Evolutionary conservation across 495 filamentous ascomycete species (phyloP).

Genomic region (Penicillium verhagenii): DNA sequence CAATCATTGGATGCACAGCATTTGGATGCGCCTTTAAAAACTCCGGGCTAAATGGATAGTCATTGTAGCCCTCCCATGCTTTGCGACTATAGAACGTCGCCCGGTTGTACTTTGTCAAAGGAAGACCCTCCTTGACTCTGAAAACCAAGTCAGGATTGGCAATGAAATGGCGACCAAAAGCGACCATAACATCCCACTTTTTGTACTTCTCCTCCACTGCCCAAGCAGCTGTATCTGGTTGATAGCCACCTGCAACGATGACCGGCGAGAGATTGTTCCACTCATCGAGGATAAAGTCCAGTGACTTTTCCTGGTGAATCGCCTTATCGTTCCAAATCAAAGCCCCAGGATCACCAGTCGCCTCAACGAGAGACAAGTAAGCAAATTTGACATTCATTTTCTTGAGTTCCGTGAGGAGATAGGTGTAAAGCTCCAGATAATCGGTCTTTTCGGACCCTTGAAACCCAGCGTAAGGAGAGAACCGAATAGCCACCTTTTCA

Average conservation of each 20-base stretch:
- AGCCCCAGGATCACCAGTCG: slow-evolving; percentile 4
- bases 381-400: slow-evolving; percentile 8
- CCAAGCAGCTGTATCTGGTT: slow-evolving; percentile 45
- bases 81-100: slow-evolving; percentile 1
- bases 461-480: slow-evolving; percentile 34
- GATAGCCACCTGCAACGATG: slow-evolving; percentile 58
- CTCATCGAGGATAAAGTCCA: slow-evolving; percentile 32
- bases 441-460: slow-evolving; percentile 9
- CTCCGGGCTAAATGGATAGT: slow-evolving; percentile 42
- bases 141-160: slow-evolving; percentile 67
- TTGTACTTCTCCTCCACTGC: slow-evolving; percentile 36
- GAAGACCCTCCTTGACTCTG: slow-evolving; percentile 52
- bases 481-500: slow-evolving; percentile 31
- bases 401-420: slow-evolving; percentile 7
- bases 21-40: slow-evolving; percentile 2
- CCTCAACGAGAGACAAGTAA: slow-evolving; percentile 9
- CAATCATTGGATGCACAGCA: slow-evolving; percentile 2
- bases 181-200: slow-evolving; percentile 48
- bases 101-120: slow-evolving; percentile 1
- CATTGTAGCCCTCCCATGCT: slow-evolving; percentile 52
- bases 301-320: slow-evolving; percentile 1
- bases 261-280: slow-evolving; percentile 47
- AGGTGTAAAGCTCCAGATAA: slow-evolving; percentile 6
- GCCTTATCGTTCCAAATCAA: not conserved
- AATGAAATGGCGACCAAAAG: slow-evolving; percentile 66